A percentile compares a stretch with the other conserved stretches of the same genome.
Evolutionary conservation across 2,329 filamentous ascomycete genomes (phyloP).

Genomic region (Periconia sp.): DNA sequence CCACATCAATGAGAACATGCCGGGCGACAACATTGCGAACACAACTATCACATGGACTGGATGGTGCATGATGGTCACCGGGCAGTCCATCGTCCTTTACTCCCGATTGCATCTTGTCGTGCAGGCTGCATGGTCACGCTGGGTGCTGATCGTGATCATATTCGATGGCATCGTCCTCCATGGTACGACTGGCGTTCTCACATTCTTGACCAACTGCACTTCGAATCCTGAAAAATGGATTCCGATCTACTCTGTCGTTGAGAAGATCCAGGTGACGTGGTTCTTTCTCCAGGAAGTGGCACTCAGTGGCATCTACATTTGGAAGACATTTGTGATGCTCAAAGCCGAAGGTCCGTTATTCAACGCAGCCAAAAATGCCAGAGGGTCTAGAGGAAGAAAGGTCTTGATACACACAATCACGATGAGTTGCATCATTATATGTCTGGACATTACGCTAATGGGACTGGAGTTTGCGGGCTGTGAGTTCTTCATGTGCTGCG

Average conservation of each 20-base stretch:
- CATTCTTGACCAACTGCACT: constrained; percentile 53
- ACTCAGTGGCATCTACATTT: constrained; percentile 53
- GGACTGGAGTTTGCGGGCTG: constrained; percentile 45
- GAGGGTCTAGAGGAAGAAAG: constrained; percentile 12
- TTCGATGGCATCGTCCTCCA: constrained; percentile 59
- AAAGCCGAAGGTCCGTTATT: constrained; percentile 10
- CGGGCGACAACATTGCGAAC: constrained; percentile 1
- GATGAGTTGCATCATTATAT: constrained; percentile 47
- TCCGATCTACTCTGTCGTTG: constrained; percentile 39
- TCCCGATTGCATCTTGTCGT: constrained; percentile 65
- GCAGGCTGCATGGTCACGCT: constrained; percentile 43
- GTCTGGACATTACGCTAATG: constrained; percentile 46
- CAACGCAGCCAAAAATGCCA: constrained; percentile 8
- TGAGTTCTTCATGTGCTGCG: no score
- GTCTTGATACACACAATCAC: constrained; percentile 42
- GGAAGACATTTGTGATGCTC: constrained; percentile 42
- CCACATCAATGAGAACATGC: constrained; percentile 9
- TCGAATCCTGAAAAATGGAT: constrained; percentile 31
- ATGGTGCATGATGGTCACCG: constrained; percentile 65
- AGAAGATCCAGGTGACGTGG: constrained; percentile 45
- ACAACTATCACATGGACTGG: constrained; percentile 10
- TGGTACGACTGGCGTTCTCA: constrained; percentile 55
- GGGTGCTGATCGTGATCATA: constrained; percentile 62
- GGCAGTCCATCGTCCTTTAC: constrained; percentile 65
- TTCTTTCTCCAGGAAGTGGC: constrained; percentile 43